These are phyloP conservation scores for Leptographium galeiforme DNA, from an alignment of 2,329 filamentous ascomycete genomes.

Conservation along the genomic window DNA sequence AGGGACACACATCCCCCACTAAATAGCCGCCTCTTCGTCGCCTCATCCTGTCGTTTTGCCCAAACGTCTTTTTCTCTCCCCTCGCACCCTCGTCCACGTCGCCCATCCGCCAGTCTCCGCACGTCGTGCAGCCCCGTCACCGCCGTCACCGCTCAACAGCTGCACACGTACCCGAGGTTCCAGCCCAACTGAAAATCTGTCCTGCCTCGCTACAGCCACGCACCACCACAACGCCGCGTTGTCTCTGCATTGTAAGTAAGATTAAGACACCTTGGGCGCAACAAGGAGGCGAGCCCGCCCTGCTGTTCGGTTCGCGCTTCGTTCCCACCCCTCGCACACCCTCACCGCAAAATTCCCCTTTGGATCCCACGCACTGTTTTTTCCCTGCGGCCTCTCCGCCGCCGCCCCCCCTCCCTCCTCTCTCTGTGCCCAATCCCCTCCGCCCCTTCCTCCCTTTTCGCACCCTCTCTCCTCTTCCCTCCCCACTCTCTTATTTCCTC, in stretches of 20 bases:
- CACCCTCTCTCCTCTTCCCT: background rate
- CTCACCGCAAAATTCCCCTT: background rate
- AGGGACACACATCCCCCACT: too few relatives aligned
- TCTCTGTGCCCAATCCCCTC: background rate
- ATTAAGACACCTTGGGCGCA: too few relatives aligned
- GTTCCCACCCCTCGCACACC: background rate
- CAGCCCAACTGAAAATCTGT: background rate
- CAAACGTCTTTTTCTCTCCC: background rate
- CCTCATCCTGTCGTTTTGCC: background rate
- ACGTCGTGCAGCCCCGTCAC: background rate
- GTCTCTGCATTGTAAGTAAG: background rate
- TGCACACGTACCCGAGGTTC: background rate
- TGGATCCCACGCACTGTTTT: background rate
- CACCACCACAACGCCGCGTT: background rate
- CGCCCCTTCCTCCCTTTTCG: background rate
- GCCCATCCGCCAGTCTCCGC: background rate
- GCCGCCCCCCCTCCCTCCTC: background rate
- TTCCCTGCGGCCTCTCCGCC: background rate
- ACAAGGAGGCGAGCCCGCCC: background rate
- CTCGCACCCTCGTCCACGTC: background rate
- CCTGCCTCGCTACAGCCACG: background rate
- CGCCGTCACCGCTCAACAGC: background rate
- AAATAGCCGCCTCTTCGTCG: too few relatives aligned
- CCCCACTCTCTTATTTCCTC: background rate
- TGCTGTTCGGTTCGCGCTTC: background rate